These are phyloP conservation scores for Globisporangium abappressorium DNA, from an alignment of 352 stramenopile species.

Conservation along the genomic window DNA sequence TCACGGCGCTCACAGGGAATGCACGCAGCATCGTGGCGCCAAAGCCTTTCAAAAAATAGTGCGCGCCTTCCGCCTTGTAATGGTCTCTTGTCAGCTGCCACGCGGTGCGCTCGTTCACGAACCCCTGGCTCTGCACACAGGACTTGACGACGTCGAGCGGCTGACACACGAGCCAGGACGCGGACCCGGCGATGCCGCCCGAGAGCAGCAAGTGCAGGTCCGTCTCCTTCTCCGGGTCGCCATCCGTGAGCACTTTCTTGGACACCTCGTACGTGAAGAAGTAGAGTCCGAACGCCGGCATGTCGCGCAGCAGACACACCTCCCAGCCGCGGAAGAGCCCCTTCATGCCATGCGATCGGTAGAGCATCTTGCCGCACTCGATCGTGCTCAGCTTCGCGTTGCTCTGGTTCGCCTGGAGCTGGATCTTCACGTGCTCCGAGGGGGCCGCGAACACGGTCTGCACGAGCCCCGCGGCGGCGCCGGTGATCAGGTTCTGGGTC, in stretches of 20 bases:
- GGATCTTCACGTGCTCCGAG: conserved; percentile 84
- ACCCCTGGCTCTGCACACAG: conserved; percentile 76
- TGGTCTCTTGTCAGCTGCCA: conserved; percentile 42
- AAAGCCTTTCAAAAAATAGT: conserved; percentile 85
- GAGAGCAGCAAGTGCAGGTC: conserved; percentile 69
- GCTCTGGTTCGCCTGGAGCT: conserved; percentile 67
- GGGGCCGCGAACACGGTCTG: conserved; percentile 72
- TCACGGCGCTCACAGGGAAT: conserved; percentile 83
- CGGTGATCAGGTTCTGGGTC: conserved; percentile 52
- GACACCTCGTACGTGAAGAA: conserved; percentile 80
- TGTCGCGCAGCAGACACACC: conserved; percentile 65
- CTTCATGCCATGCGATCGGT: conserved; percentile 32
- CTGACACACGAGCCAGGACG: conserved; percentile 78
- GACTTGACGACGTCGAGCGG: conserved; percentile 91
- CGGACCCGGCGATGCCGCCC: conserved; percentile 66
- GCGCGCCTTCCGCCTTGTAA: conserved; percentile 41
- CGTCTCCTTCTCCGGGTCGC: conserved; percentile 59
- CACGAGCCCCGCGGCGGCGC: conserved; percentile 54
- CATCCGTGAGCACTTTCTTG: conserved; percentile 50
- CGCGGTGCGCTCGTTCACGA: conserved; percentile 41
- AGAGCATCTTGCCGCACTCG: conserved; percentile 41
- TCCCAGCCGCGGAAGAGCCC: conserved; percentile 71
- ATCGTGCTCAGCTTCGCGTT: conserved; percentile 45
- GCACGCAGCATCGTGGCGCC: conserved; percentile 74
- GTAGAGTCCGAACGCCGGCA: conserved; percentile 78